phyloP scores from a whole-genome alignment of 2,329 filamentous ascomycete species.

The Aureobasidium mangrovei region DNA sequence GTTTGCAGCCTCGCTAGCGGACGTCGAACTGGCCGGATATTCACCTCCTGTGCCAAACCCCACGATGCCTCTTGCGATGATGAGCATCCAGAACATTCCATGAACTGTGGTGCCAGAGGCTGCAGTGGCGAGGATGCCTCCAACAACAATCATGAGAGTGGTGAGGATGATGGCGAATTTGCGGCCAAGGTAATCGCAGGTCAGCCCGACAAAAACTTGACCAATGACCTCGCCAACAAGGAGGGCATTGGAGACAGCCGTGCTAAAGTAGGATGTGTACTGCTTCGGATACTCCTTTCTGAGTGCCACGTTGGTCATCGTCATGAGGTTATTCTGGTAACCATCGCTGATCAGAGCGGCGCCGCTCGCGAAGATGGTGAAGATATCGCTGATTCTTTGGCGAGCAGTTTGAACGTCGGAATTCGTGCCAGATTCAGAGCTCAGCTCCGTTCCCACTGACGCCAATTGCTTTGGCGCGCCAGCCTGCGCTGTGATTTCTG shows the following conservation, averaged over 20 bases:
- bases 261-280: constrained; percentile 17
- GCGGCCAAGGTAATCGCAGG: constrained; percentile 39
- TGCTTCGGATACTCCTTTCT: constrained; percentile 20
- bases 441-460: no score
- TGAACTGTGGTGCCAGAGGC: constrained; percentile 37
- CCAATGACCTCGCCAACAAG: constrained; percentile 37
- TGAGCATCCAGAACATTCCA: constrained; percentile 48
- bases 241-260: constrained; percentile 21
- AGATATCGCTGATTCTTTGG: constrained; percentile 16
- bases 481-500: no score
- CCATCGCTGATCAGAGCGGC: constrained; percentile 28
- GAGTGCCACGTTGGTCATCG: constrained; percentile 28
- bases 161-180: constrained; percentile 39
- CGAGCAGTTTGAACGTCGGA: constrained; percentile 12
- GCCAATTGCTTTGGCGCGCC: no score
- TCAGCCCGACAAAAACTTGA: constrained; percentile 33
- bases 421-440: no score
- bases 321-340: constrained; percentile 31
- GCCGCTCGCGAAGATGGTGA: constrained; percentile 21
- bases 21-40: constrained; percentile 41
- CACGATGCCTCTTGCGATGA: constrained; percentile 40
- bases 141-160: constrained; percentile 39
- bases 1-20: constrained; percentile 41
- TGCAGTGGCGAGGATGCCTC: constrained; percentile 37
- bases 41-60: constrained; percentile 42